Conservation (phyloP, 495 filamentous ascomycete genomes). For the Clavariopsis aquatica region DNA sequence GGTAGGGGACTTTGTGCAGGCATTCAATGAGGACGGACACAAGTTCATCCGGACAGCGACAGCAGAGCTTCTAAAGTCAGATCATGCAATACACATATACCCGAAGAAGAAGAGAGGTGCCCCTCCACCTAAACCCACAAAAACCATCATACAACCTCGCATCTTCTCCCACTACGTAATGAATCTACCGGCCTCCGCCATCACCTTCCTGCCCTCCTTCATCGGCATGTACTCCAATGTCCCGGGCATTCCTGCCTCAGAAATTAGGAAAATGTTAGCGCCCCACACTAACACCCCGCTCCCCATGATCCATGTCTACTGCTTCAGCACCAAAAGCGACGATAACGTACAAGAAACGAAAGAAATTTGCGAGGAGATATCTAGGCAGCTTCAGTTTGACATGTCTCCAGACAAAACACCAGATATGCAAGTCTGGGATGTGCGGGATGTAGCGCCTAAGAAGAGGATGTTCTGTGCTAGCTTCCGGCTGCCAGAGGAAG, state of each 20-base stretch:
- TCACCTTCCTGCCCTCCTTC: conserved; percentile 83
- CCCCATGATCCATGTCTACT: conserved; percentile 88
- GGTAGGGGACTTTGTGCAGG: conserved; percentile 71
- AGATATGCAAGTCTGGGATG: conserved; percentile 66
- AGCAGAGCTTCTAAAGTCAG: conserved; percentile 55
- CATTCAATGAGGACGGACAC: conserved; percentile 78
- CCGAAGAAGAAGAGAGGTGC: conserved; percentile 19
- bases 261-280: conserved; percentile 66
- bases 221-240: conserved; percentile 66
- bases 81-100: conserved; percentile 35
- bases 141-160: conserved; percentile 51
- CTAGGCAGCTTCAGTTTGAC: conserved; percentile 59
- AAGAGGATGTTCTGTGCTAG: conserved; percentile 97
- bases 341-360: conserved; percentile 61
- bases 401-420: conserved; percentile 59
- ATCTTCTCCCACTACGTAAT: conserved; percentile 90
- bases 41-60: conserved; percentile 74
- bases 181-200: conserved; percentile 90
- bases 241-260: conserved; percentile 1
- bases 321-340: conserved; percentile 76
- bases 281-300: conserved; percentile 59
- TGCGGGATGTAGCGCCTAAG: conserved; percentile 84
- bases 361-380: conserved; percentile 71
- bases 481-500: conserved; percentile 77
- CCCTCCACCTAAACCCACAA: conserved; percentile 23